phyloP scores from a whole-genome alignment of 2,329 filamentous ascomycete genomes.

The Phaeophleospora eucalypticola region DNA sequence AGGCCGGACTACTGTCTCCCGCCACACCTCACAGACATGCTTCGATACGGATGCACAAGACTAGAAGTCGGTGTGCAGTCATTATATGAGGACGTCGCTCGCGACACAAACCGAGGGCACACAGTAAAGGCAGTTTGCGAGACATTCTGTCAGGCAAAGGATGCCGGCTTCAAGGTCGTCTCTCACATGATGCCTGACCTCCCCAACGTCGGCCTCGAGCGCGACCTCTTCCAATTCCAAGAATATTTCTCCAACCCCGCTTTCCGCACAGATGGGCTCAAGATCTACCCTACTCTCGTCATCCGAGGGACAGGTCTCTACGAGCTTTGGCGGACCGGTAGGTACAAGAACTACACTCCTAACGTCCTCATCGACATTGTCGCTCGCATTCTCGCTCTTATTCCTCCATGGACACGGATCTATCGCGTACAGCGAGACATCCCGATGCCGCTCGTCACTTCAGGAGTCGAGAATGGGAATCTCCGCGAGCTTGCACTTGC shows the following conservation, averaged over 20 bases:
- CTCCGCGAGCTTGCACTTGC: slow-evolving; percentile 86
- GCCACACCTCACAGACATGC: slow-evolving; percentile 91
- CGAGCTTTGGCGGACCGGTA: slow-evolving; percentile 92
- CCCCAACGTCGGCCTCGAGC: slow-evolving; percentile 97
- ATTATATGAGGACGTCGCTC: slow-evolving; percentile 95
- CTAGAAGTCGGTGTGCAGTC: slow-evolving; percentile 95
- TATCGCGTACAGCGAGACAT: slow-evolving; percentile 98
- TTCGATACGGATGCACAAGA: slow-evolving; percentile 94
- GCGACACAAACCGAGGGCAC: slow-evolving; percentile 94
- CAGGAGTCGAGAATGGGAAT: slow-evolving; percentile 96
- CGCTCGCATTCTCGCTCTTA: slow-evolving; percentile 87
- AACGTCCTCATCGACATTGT: slow-evolving; percentile 95
- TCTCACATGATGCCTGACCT: slow-evolving; percentile 99
- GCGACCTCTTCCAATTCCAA: slow-evolving; percentile 91
- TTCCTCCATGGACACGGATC: slow-evolving; percentile 96
- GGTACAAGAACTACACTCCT: slow-evolving; percentile 98
- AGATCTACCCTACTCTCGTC: slow-evolving; percentile 96
- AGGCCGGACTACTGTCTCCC: slow-evolving; percentile 94
- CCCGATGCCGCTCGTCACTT: slow-evolving; percentile 99
- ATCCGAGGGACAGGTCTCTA: slow-evolving; percentile 95
- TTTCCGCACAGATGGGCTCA: slow-evolving; percentile 93
- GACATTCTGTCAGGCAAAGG: slow-evolving; percentile 95
- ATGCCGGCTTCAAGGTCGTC: slow-evolving; percentile 97
- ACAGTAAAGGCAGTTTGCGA: slow-evolving; percentile 93
- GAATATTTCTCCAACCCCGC: slow-evolving; percentile 97